Evolutionary conservation across 2,329 filamentous ascomycete genomes (phyloP), one percentile per base, ranked within the genome.

Genomic region (Fusarium torreyae): DNA sequence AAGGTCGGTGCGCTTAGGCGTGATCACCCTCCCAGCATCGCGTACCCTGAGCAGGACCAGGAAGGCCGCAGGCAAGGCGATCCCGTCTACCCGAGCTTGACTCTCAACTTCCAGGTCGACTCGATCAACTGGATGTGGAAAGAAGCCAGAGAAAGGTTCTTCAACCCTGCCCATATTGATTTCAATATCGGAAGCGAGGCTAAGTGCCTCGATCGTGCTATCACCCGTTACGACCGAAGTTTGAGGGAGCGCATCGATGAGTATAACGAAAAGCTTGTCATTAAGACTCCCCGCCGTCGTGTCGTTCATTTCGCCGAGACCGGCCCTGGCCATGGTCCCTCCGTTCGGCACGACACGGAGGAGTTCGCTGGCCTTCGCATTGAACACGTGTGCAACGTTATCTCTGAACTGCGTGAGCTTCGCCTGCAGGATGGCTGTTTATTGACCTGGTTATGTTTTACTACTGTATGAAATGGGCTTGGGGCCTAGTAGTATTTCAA

Each of bases 201-300:
- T 2, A 18, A 50, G 24, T 56, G 53, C 10, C 18, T 56, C 7
- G 33, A 39, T 15, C 33, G 22, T 28, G 43, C 53, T 18, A 56
- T 56, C 5, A 22, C 24, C 10, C 44, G 33, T 31, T 50, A 56
- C n/a, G 44, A 50, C 14, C 53, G 43, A 13, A 31, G n/a, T 4
- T n/a, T 56, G 15, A 15, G 31, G 24, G 33, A 50, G 7, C 53
- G 43, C 10, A 26, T 56, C 31, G 39, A 56, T 14, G 38, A 40
- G 43, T 49, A 31, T 33, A 56, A 56, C 14, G 52, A 56, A 18
- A 33, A 48, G 20, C 28, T 24, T 7, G 39, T 56, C 11, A n/a
- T 56, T 17, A 33, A 43, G 3, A 39, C 33, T 31, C 33, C 52
- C 38, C 52, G 33, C 6, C 43, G 52, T 10, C 52, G 52, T 3